phyloP scores from a whole-genome alignment of 2,329 filamentous ascomycete species.

The Aspergillus udagawae region DNA sequence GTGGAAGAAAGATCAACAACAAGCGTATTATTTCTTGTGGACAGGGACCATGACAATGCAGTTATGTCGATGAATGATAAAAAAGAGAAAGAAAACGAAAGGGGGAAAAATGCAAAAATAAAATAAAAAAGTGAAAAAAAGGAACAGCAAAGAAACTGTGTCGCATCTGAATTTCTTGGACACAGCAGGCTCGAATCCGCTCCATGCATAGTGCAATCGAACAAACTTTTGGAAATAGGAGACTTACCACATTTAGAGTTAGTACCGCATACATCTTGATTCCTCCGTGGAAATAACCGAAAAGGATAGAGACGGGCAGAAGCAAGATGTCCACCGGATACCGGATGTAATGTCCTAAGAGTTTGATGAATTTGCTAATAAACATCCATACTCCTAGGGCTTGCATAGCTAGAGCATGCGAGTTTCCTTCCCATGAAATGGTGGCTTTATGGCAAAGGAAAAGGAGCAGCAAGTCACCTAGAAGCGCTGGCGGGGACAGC shows the following conservation, averaged over 20 bases:
- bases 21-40: neutral
- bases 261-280: slow-evolving; percentile 87
- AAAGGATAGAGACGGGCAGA: slow-evolving; percentile 79
- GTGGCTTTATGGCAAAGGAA: slow-evolving; percentile 67
- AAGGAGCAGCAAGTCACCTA: slow-evolving; percentile 71
- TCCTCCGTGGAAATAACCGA: slow-evolving; percentile 87
- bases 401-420: slow-evolving; percentile 55
- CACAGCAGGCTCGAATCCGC: slow-evolving; percentile 1
- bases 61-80: neutral
- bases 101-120: neutral
- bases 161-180: neutral
- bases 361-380: slow-evolving; percentile 87
- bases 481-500: slow-evolving; percentile 79
- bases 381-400: slow-evolving; percentile 71
- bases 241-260: slow-evolving; percentile 76
- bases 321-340: slow-evolving; percentile 77
- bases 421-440: slow-evolving; percentile 53
- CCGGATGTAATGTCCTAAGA: slow-evolving; percentile 78
- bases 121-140: neutral
- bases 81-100: neutral
- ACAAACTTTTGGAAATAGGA: slow-evolving; percentile 5
- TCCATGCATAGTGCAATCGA: neutral
- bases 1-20: neutral
- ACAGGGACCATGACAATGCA: neutral
- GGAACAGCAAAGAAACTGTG: slow-evolving; percentile 1